Conservation (phyloP, 2,329 filamentous ascomycete genomes). For the Talaromyces sp. region DNA sequence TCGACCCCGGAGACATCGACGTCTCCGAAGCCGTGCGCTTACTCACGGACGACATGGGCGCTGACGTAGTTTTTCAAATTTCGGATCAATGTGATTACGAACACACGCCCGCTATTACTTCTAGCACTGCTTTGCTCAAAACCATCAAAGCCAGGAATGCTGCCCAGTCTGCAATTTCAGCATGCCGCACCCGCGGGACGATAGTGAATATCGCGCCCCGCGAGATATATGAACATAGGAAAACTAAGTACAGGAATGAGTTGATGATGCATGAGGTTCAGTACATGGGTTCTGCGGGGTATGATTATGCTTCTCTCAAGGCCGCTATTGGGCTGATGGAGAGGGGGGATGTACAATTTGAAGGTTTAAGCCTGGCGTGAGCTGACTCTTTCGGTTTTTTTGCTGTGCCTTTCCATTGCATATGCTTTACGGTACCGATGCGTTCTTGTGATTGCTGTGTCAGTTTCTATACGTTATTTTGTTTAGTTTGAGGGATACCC, state of each 20-base stretch:
- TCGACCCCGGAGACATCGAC: not conserved
- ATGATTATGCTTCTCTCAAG: not conserved
- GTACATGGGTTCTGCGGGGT: not conserved
- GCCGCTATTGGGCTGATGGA: not conserved
- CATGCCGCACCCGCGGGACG: not conserved
- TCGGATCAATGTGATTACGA: not conserved
- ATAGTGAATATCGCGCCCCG: not conserved
- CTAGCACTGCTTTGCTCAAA: not conserved
- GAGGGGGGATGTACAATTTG: not conserved
- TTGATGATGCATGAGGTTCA: conserved; percentile 3
- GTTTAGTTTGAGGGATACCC: not conserved
- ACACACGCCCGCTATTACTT: not conserved
- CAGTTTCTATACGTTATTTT: not conserved
- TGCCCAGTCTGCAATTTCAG: not conserved
- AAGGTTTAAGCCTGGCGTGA: not conserved
- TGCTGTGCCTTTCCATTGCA: not conserved
- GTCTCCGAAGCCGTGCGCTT: not conserved
- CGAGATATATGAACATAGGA: not conserved
- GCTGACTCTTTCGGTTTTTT: not conserved
- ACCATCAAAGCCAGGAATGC: not conserved
- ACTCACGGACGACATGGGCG: conserved; percentile 1
- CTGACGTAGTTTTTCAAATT: not conserved
- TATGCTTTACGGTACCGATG: not conserved
- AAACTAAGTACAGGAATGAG: not conserved
- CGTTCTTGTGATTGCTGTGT: not conserved